Evolutionary conservation across 306 rosid species (phyloP).

Genomic region (Hylodesmum podocarpum): DNA sequence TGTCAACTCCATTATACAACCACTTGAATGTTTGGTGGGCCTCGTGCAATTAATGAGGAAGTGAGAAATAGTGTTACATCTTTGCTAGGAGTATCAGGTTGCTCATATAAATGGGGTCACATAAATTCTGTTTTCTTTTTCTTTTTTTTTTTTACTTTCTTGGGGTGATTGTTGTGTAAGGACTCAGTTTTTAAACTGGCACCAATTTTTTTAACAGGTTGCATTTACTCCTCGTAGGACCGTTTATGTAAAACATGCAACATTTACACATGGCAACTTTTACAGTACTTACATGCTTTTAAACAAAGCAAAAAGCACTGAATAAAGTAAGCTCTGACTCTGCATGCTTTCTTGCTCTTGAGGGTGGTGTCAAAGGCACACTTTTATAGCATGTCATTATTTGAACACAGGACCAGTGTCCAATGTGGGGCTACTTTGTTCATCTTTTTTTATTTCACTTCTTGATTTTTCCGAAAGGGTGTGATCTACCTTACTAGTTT

Average conservation of each 20-base stretch:
- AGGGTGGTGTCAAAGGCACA: conserved; percentile 36
- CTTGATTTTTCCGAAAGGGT: conserved; percentile 14
- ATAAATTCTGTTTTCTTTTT: neutral
- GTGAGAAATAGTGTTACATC: conserved; percentile 20
- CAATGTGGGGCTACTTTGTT: conserved; percentile 32
- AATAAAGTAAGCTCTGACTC: conserved; percentile 36
- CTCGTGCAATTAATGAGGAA: conserved; percentile 28
- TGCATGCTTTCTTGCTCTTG: conserved; percentile 34
- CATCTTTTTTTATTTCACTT: neutral
- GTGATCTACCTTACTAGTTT: conserved; percentile 38
- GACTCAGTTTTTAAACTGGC: neutral
- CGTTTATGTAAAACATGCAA: conserved; percentile 2
- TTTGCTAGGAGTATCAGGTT: conserved; percentile 30
- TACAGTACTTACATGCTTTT: conserved; percentile 17
- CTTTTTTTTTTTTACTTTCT: neutral
- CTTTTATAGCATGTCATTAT: conserved; percentile 48
- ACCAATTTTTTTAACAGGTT: conserved; percentile 23
- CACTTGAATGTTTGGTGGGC: conserved; percentile 35
- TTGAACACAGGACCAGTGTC: conserved; percentile 38
- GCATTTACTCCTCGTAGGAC: conserved; percentile 5
- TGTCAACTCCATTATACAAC: conserved; percentile 24
- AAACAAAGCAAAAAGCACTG: conserved; percentile 39
- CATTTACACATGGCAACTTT: conserved; percentile 30
- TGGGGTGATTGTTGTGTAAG: conserved; percentile 5
- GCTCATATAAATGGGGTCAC: conserved; percentile 24